Base-by-base conservation (phyloP, 306 rosid species). In the Cicer cuneatum region DNA sequence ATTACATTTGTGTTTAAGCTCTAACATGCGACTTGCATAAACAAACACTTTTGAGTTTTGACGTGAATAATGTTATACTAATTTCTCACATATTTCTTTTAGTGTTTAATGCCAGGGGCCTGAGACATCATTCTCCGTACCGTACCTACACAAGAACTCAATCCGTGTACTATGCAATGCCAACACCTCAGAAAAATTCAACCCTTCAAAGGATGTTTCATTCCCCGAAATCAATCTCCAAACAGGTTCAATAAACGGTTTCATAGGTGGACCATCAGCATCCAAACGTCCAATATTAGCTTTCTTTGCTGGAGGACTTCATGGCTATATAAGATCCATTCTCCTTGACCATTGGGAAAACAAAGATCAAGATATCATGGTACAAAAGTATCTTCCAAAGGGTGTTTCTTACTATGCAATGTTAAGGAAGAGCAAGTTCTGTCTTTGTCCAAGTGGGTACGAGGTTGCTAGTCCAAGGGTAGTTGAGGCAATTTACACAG, bases 381-480 rank as follows among this genome's bases (percentile, higher is more conserved):
- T 92, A 14, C 93, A 86, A 15, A 80, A 72, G 82, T 88, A 90
- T 86, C 95, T 94, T 64, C 95, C 95, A 4, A 86, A 86, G 74
- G 89, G 90, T 1, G 81, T 86, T 5, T 85, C 89, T 2, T 94
- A 94, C 82, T 86, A 86, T 10, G 89, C 64, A 24, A 90, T 90
- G 97, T 46, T 94, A 78, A 84, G 89, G 53, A 86, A 86, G 69
- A 94, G 96, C 78, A 94, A 72, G 82, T 94, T 68, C 53, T 92
- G 99, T 48, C 83, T 94, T 1, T 94, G 99, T 68, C 99, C 97
- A 0, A 94, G 97, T 63, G 98, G 98, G 46, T 88, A 90, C 9
- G 97, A 94, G 68, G 97, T 94, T 7, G 96, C 98, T 1, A 94
- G 97, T 39, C 95, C 98, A 0, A 88, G 95, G 54, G 76, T 93